Base-by-base conservation (phyloP, 306 rosid genomes). In the Ormosia emarginata region DNA sequence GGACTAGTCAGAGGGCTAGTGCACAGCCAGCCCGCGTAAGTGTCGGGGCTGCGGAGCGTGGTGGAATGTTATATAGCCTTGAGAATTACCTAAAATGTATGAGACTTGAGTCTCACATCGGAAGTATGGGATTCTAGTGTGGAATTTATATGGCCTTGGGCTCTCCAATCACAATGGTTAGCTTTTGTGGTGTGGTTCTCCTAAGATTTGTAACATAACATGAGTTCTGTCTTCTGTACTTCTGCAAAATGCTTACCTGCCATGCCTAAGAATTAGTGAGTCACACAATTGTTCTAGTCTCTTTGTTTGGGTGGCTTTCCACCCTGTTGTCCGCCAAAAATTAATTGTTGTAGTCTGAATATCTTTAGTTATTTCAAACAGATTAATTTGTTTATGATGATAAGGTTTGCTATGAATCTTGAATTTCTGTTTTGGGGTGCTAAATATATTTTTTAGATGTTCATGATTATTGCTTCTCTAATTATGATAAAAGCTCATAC, bases 381-480 rank as follows among this genome's bases (percentile, higher is more conserved):
- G 40, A 61, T 61, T 12, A 43, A 33, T 78, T 74, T 8, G 44
- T 44, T 46, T 86, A 34, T 53, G 44, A 37, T 79, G 62, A 74
- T 41, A 74, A 73, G 79, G 58, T 61, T 71, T 59, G 14, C 36
- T 44, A 13, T 18, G 34, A 37, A 56, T 64, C 76, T 71, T 75
- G 62, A 61, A 56, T 64, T 61, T 81, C 33, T 82, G 67, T 67
- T 15, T 49, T 43, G 13, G 12, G 18, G 29, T 85, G 65, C 55
- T 37, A 2, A 18, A 34, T 56, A 63, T 80, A 40, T 37, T 72
- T 37, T 72, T 68, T 74, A 77, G 73, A 61, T 81, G 75, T 57
- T 78, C 79, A 39, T 59, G 70, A 79, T 40, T 46, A 41, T 59
- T 75, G 68, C 67, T 49, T 78, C 69, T 37, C 53, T 57, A 57